These are phyloP conservation scores for Huntiella omanensis DNA, from an alignment of 2,329 filamentous ascomycete species.

Conservation along the genomic window DNA sequence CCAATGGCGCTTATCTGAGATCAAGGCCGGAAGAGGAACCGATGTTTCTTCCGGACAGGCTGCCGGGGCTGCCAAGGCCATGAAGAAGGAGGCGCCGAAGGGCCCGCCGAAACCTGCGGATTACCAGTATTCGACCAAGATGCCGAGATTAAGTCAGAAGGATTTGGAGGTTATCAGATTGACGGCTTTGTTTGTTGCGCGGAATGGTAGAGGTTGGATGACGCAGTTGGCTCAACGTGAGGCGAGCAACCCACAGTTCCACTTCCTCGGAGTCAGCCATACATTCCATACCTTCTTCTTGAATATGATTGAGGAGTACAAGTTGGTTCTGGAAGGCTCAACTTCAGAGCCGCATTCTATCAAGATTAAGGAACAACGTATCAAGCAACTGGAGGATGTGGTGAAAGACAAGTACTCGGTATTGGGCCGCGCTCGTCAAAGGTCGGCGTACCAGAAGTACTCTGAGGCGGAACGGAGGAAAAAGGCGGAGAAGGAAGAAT, in stretches of 20 bases:
- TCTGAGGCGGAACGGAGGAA: slow-evolving; percentile 72
- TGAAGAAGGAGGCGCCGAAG: slow-evolving; percentile 43
- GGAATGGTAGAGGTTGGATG: slow-evolving; percentile 83
- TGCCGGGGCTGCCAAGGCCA: slow-evolving; percentile 36
- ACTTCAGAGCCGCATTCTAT: slow-evolving; percentile 47
- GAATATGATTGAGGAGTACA: slow-evolving; percentile 82
- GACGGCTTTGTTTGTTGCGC: slow-evolving; percentile 81
- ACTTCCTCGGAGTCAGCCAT: slow-evolving; percentile 88
- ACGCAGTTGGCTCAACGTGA: slow-evolving; percentile 78
- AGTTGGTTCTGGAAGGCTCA: slow-evolving; percentile 50
- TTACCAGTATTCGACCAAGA: slow-evolving; percentile 85
- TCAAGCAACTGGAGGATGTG: slow-evolving; percentile 56
- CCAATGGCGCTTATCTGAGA: slow-evolving; percentile 73
- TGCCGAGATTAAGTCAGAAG: slow-evolving; percentile 92
- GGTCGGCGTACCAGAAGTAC: slow-evolving; percentile 72
- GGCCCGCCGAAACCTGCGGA: slow-evolving; percentile 72
- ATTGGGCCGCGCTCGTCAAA: slow-evolving; percentile 60
- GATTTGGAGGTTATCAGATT: slow-evolving; percentile 59
- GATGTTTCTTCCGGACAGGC: slow-evolving; percentile 56
- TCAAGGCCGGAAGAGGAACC: slow-evolving; percentile 66
- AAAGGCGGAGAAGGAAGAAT: slow-evolving; percentile 72
- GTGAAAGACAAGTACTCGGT: slow-evolving; percentile 63
- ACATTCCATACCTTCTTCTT: slow-evolving; percentile 94
- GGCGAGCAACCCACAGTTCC: slow-evolving; percentile 80
- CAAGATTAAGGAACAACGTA: slow-evolving; percentile 51